Evolutionary conservation across 371 early-diverging fungal species (phyloP).

Genomic region (Conidiobolus incongruus): DNA sequence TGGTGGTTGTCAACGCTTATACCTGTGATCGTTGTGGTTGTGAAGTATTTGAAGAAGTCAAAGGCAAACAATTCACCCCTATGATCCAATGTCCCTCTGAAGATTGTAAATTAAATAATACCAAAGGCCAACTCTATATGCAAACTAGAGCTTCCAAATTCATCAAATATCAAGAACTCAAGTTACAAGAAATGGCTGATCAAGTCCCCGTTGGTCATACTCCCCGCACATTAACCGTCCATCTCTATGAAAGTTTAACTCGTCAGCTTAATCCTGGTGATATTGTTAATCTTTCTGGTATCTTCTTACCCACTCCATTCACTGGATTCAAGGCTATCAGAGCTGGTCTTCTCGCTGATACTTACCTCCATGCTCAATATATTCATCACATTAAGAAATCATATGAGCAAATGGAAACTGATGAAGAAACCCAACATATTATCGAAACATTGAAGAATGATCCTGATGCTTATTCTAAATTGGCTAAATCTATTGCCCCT

Average conservation of each 20-base stretch:
- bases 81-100: conserved; percentile 74
- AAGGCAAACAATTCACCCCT: conserved; percentile 55
- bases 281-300: conserved; percentile 65
- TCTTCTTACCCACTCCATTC: conserved; percentile 89
- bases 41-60: conserved; percentile 96
- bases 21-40: conserved; percentile 92
- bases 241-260: conserved; percentile 65
- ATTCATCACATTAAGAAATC: conserved; percentile 70
- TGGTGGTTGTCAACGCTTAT: conserved; percentile 78
- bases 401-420: conserved; percentile 55
- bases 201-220: conserved; percentile 98
- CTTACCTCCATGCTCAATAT: conserved; percentile 77
- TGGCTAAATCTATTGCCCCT: conserved; percentile 90
- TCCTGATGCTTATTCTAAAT: conserved; percentile 55
- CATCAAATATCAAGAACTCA: conserved; percentile 84
- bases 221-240: conserved; percentile 86
- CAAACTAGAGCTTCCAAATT: conserved; percentile 93
- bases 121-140: conserved; percentile 75
- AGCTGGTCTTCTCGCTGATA: conserved; percentile 92
- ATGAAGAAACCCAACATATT: conserved; percentile 27
- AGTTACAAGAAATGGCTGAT: conserved; percentile 85
- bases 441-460: conserved; percentile 36
- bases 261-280: conserved; percentile 83
- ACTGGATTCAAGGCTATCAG: conserved; percentile 79
- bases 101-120: conserved; percentile 62